Evolutionary conservation across 2,329 filamentous ascomycete genomes (phyloP), one percentile per base, ranked within the genome.

Genomic region (Colletotrichum truncatum): DNA sequence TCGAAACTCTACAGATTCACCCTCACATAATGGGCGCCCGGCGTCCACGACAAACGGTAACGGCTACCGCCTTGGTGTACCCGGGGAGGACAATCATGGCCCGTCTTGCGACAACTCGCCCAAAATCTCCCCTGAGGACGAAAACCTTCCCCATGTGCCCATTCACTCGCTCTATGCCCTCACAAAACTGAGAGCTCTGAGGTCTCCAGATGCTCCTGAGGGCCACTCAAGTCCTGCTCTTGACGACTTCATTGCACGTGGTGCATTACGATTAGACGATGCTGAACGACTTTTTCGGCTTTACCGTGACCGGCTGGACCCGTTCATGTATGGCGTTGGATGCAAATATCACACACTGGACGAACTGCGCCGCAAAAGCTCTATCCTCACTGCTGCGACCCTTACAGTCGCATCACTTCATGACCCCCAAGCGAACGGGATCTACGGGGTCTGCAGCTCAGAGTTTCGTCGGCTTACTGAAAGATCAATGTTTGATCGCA

Each of bases 361-460:
- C 0, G 83, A 81, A 6, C 77, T 89, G 9, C 82, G 87, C 14
- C 82, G 84, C 16, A 81, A 81, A 14, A 89, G 86, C 2, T 81
- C 85, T 0, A 76, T 88, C 2, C 76, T 89, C 10, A 84, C 86
- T 0, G 85, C 82, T 0, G 84, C 84, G 0, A 85, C 87, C 21
- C 78, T 87, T 6, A 86, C 86, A 0, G 86, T 89, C 1, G 83
- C 85, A 3, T 85, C 87, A 0, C 77, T 89, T 3, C 87, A 89
- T 68, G 85, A 88, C 23, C 81, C 84, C 1, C 79, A 81, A 23
- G 82, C 82, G 6, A 84, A 85, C 11, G 77, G 79, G 12, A 80
- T 85, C 3, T 83, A 88, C 28, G 81, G 82, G 4, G 73, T 80
- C 1, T 88, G 86, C 71, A 86, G 82, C 65, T 77, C 79, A 9